Percentiles rank a stretch among this genome's conserved stretches.
Evolutionary conservation across 306 rosid genomes (phyloP).

Genomic region (Casuarina glauca): DNA sequence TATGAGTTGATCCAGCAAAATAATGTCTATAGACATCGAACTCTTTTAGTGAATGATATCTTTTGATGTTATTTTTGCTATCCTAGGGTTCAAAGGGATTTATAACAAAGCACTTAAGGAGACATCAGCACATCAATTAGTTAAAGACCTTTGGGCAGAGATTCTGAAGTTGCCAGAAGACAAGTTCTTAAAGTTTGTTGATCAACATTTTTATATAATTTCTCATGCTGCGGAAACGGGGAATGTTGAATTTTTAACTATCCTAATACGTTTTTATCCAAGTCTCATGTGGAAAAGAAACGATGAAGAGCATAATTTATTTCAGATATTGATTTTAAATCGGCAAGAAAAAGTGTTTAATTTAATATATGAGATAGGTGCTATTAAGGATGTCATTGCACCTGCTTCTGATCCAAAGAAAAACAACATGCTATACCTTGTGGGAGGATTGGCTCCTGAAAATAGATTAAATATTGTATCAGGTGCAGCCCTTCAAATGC

Average conservation of each 20-base stretch:
- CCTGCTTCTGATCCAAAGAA: too few relatives aligned
- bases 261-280: slow-evolving; percentile 18
- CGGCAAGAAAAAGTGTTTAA: slow-evolving; percentile 23
- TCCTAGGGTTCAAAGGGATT: neutral
- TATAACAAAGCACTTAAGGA: neutral
- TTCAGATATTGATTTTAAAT: slow-evolving; percentile 20
- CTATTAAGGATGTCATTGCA: too few relatives aligned
- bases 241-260: slow-evolving; percentile 29
- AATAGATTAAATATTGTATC: too few relatives aligned
- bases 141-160: slow-evolving; percentile 11
- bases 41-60: too few relatives aligned
- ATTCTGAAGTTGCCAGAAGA: neutral
- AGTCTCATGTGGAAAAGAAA: slow-evolving; percentile 26
- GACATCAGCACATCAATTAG: slow-evolving; percentile 18
- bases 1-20: too few relatives aligned
- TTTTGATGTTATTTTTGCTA: too few relatives aligned
- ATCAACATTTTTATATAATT: slow-evolving; percentile 6
- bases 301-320: slow-evolving; percentile 8
- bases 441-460: too few relatives aligned
- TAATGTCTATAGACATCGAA: too few relatives aligned
- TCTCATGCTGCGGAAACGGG: slow-evolving; percentile 27
- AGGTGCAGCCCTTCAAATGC: neutral
- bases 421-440: too few relatives aligned
- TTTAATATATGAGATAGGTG: slow-evolving; percentile 12
- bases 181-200: neutral